phyloP scores from a whole-genome alignment of 345 rosid genomes.

The Leavenworthia alabamica region DNA sequence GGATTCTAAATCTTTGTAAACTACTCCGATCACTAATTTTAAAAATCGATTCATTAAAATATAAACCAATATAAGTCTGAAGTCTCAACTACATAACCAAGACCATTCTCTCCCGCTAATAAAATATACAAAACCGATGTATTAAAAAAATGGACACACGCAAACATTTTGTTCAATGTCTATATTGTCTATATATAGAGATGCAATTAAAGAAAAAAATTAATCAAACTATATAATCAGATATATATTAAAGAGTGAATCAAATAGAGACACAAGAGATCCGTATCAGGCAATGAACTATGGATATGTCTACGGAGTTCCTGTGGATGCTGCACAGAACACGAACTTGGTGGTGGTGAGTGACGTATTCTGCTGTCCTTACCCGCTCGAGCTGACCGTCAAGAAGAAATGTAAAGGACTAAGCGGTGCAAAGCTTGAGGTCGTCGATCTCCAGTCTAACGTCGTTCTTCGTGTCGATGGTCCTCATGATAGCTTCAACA shows the following conservation, averaged over 20 bases:
- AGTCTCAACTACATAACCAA: neutral
- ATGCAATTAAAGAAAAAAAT: neutral
- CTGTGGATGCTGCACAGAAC: constrained; percentile 4
- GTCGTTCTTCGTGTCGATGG: constrained; percentile 17
- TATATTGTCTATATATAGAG: neutral
- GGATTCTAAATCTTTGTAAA: neutral
- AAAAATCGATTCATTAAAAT: neutral
- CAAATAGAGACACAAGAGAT: neutral
- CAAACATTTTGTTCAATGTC: neutral
- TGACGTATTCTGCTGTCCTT: constrained; percentile 19
- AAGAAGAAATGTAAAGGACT: constrained; percentile 22
- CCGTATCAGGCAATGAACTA: neutral
- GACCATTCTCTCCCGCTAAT: neutral
- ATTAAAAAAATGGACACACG: constrained; percentile 1
- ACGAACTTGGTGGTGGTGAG: constrained; percentile 15
- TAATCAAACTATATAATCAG: neutral
- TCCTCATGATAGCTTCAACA: constrained; percentile 15
- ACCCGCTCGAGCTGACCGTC: constrained; percentile 20
- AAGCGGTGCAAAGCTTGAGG: neutral
- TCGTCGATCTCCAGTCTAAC: constrained; percentile 9
- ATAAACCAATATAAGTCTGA: neutral
- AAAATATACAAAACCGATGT: neutral
- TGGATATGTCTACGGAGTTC: constrained; percentile 1
- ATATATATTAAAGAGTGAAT: neutral
- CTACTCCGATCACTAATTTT: no score